Evolutionary conservation across 176 grass and related monocot genomes (phyloP), one percentile per base, ranked within the genome.

Genomic region (Microstegium vimineum): DNA sequence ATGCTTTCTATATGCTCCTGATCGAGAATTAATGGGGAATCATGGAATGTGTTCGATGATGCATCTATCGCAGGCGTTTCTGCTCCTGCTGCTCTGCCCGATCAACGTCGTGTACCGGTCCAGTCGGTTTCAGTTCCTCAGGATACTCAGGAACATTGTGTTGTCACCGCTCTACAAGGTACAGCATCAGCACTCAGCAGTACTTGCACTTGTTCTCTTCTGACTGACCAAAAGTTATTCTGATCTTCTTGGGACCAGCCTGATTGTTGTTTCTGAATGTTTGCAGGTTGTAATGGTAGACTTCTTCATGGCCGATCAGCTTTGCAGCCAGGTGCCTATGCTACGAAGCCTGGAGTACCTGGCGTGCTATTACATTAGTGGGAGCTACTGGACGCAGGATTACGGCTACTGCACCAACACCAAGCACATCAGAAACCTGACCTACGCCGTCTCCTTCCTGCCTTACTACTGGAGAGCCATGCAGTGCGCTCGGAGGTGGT

Each of bases 401-500:
- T 91, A 91, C 66, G 89, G 86, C 20, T 91, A 87, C 66, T 97
- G 94, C 84, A 76, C 77, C 78, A 88, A 90, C 77, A 82, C 84
- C 81, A 97, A 93, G 43, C 84, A 97, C 61, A 86, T 89, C 75
- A 91, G 89, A 36, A 91, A 97, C 41, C 80, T 97, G 41, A 81
- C 91, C 61, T 97, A 97, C 61, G 86, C 91, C 10, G 82, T 97
- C 67, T 97, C 94, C 68, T 93, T 97, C 71, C 71, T 97, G 36
- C 94, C 94, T 0, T 97, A 97, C 86, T 97, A 97, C 82, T 97
- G 91, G 91, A 93, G 94, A 88, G 94, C 94, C 35, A 97, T 97
- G 91, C 85, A 97, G 94, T 97, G 94, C 64, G 94, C 91, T 5
- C 87, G 91, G 74, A 80, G 94, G 86, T 97, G 91, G 94, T 97